These are phyloP conservation scores for Drosera spatulata DNA, from an alignment of 179 eudicot species.

Conservation along the genomic window DNA sequence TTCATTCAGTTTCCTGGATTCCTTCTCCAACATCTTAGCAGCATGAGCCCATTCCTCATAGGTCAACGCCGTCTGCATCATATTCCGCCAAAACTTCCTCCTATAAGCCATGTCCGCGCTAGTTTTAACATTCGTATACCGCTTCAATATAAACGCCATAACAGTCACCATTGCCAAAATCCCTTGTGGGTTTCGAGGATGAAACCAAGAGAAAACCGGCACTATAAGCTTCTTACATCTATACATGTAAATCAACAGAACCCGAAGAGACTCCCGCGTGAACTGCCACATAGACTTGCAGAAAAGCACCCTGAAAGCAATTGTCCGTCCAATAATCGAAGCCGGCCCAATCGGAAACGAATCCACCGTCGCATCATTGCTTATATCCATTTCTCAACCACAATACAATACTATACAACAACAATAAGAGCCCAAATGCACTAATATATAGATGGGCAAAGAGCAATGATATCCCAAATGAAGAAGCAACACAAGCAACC, in stretches of 20 bases:
- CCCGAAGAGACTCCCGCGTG: slow-evolving; percentile 28
- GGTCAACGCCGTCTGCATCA: slow-evolving; percentile 69
- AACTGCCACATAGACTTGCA: slow-evolving; percentile 76
- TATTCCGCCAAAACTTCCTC: slow-evolving; percentile 90
- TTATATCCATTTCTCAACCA: slow-evolving; percentile 55
- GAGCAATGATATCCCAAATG: not conserved
- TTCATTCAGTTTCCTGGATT: slow-evolving; percentile 60
- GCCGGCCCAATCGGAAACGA: slow-evolving; percentile 73
- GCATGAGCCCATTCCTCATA: slow-evolving; percentile 98
- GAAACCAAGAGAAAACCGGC: slow-evolving; percentile 69
- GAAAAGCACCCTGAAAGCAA: slow-evolving; percentile 72
- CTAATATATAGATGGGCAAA: not conserved
- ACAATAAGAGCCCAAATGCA: not conserved
- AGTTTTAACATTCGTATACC: slow-evolving; percentile 67
- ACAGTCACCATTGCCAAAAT: slow-evolving; percentile 64
- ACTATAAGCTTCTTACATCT: slow-evolving; percentile 20
- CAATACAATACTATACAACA: not conserved
- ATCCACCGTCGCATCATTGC: slow-evolving; percentile 63
- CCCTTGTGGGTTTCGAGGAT: slow-evolving; percentile 91
- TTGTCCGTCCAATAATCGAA: slow-evolving; percentile 62
- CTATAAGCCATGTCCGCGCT: slow-evolving; percentile 75
- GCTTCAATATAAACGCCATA: slow-evolving; percentile 56
- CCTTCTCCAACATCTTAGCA: slow-evolving; percentile 81
- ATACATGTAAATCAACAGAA: slow-evolving; percentile 21
- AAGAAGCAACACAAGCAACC: not conserved